Percentiles rank a stretch among this genome's conserved stretches.
Conservation (phyloP, 768 basidiomycete genomes). For the Pleurotus djamor region DNA sequence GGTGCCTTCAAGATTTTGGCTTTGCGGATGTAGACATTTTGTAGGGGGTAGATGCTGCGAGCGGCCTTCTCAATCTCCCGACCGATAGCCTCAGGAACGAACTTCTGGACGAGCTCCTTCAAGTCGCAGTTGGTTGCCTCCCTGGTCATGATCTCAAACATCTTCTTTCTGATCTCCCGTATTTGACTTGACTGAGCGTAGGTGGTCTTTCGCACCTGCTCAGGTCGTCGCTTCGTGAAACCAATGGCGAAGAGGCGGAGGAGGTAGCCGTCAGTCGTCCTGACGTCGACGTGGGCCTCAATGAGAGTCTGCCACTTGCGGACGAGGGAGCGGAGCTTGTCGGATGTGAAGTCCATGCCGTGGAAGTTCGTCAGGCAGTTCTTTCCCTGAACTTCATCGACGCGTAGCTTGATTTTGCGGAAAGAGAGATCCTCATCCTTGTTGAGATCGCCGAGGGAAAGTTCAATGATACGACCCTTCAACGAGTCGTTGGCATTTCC, state of each 20-base stretch:
- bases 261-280: slow-evolving; percentile 99
- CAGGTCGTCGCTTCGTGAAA: slow-evolving; percentile 96
- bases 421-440: slow-evolving; percentile 99
- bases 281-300: slow-evolving; percentile 98
- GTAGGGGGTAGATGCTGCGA: slow-evolving; percentile 95
- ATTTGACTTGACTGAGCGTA: slow-evolving; percentile 96
- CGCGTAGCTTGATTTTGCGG: slow-evolving; percentile 98
- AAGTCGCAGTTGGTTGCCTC: slow-evolving; percentile 95
- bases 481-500: slow-evolving; percentile 99
- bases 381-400: slow-evolving; percentile 97
- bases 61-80: slow-evolving; percentile 99
- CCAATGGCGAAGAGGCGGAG: slow-evolving; percentile 98
- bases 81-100: slow-evolving; percentile 97
- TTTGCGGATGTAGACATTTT: slow-evolving; percentile 99
- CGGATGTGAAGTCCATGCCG: slow-evolving; percentile 99
- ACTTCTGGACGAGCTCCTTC: slow-evolving; percentile 98
- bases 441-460: slow-evolving; percentile 96
- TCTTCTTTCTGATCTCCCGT: slow-evolving; percentile 97
- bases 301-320: slow-evolving; percentile 99
- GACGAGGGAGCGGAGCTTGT: slow-evolving; percentile 99
- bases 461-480: slow-evolving; percentile 94
- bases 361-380: slow-evolving; percentile 99
- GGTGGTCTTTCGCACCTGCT: slow-evolving; percentile 98
- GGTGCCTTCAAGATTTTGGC: slow-evolving; percentile 99
- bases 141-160: slow-evolving; percentile 98